phyloP scores from a whole-genome alignment of 2,329 filamentous ascomycete species.

The Ophiostoma populinum region DNA sequence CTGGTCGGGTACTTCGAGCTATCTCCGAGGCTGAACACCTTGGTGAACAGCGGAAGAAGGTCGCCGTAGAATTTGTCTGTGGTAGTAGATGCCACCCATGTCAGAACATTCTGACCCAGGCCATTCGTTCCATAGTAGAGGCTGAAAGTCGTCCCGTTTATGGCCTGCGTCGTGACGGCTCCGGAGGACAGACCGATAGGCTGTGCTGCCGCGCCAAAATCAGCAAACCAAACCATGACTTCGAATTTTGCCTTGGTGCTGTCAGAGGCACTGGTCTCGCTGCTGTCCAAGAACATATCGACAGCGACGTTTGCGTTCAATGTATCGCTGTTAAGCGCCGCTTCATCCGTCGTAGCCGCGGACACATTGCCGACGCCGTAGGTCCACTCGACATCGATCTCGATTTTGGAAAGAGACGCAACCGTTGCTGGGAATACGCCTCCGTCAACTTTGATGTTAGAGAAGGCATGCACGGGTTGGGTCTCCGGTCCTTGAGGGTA shows the following conservation, averaged over 20 bases:
- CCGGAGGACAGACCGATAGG: conserved; percentile 22
- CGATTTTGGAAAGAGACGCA: conserved; percentile 21
- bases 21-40: conserved; percentile 18
- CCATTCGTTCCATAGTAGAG: conserved; percentile 26
- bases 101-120: conserved; percentile 27
- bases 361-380: conserved; percentile 28
- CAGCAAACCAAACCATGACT: conserved; percentile 10
- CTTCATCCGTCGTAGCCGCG: conserved; percentile 18
- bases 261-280: conserved; percentile 22
- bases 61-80: conserved; percentile 28
- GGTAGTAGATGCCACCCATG: conserved; percentile 25
- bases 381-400: conserved; percentile 30
- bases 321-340: conserved; percentile 17
- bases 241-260: conserved; percentile 26
- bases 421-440: conserved; percentile 26
- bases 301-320: conserved; percentile 39
- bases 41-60: conserved; percentile 25
- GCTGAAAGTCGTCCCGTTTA: conserved; percentile 26
- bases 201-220: conserved; percentile 7
- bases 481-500: conserved; percentile 24
- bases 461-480: conserved; percentile 35
- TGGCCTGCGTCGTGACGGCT: conserved; percentile 17
- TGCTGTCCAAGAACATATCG: conserved; percentile 38
- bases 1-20: conserved; percentile 20
- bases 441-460: conserved; percentile 32